phyloP scores from a whole-genome alignment of 2,329 filamentous ascomycete species.

The Monilinia laxa region DNA sequence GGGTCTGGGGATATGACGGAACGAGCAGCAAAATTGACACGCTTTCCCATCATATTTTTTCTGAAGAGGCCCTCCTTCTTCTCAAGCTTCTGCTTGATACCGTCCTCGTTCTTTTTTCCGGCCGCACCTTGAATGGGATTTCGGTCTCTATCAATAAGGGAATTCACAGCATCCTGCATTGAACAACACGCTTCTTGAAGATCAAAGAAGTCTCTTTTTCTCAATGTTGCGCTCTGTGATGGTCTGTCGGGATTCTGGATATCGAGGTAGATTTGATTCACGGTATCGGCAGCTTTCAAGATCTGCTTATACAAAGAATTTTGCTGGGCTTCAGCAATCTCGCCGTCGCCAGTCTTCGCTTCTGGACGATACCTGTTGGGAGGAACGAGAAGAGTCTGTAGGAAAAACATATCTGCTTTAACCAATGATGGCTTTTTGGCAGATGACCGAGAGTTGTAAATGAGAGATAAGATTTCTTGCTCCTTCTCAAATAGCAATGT shows the following conservation, averaged over 20 bases:
- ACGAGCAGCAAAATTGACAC: slow-evolving; percentile 91
- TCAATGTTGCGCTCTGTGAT: slow-evolving; percentile 33
- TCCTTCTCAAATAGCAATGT: slow-evolving; percentile 83
- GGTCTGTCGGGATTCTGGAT: slow-evolving; percentile 44
- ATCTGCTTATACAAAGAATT: slow-evolving; percentile 88
- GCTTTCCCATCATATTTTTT: slow-evolving; percentile 99
- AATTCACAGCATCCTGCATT: slow-evolving; percentile 87
- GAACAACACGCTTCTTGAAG: slow-evolving; percentile 79
- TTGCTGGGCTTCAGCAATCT: slow-evolving; percentile 84
- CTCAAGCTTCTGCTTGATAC: slow-evolving; percentile 96
- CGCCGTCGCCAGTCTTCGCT: slow-evolving; percentile 73
- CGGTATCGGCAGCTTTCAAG: slow-evolving; percentile 68
- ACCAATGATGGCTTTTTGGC: slow-evolving; percentile 57
- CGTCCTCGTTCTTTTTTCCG: slow-evolving; percentile 78
- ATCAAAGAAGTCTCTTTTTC: slow-evolving; percentile 66
- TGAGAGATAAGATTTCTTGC: slow-evolving; percentile 74
- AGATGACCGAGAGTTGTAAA: slow-evolving; percentile 72
- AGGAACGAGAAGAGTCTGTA: slow-evolving; percentile 81
- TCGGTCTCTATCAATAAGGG: slow-evolving; percentile 85
- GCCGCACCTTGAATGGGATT: slow-evolving; percentile 79
- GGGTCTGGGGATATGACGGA: slow-evolving; percentile 98
- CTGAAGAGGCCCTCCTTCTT: slow-evolving; percentile 98
- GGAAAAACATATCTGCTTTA: slow-evolving; percentile 91
- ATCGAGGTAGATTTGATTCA: slow-evolving; percentile 72
- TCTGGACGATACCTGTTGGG: slow-evolving; percentile 91